These are phyloP conservation scores for Trichophyton schoenleinii DNA, from an alignment of 2,329 filamentous ascomycete genomes.

Conservation along the genomic window DNA sequence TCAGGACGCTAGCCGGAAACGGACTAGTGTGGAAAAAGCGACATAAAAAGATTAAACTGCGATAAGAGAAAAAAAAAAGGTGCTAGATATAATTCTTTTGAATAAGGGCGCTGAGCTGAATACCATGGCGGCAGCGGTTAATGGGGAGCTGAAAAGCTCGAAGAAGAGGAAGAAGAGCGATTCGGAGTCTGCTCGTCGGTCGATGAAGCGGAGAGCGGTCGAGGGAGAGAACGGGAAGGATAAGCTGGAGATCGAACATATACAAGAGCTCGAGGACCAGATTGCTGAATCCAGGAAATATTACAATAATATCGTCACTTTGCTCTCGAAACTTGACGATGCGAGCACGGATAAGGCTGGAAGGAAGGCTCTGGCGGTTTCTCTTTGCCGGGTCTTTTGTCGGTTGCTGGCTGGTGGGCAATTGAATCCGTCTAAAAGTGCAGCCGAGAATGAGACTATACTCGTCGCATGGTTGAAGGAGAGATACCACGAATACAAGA, in stretches of 20 bases:
- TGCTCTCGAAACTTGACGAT: conserved; percentile 49
- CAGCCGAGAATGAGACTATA: conserved; percentile 59
- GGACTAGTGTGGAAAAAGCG: neutral
- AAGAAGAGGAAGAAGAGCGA: conserved; percentile 30
- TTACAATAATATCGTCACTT: conserved; percentile 75
- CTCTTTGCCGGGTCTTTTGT: conserved; percentile 76
- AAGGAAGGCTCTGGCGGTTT: conserved; percentile 58
- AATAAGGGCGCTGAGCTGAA: neutral
- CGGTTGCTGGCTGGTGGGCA: conserved; percentile 63
- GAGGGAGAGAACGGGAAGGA: conserved; percentile 19
- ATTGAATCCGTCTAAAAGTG: conserved; percentile 51
- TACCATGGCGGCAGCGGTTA: neutral
- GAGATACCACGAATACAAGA: conserved; percentile 58
- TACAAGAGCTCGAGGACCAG: conserved; percentile 63
- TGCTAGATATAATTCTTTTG: neutral
- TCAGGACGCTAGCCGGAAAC: neutral
- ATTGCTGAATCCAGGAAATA: conserved; percentile 77
- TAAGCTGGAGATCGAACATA: conserved; percentile 43
- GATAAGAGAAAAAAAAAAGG: neutral
- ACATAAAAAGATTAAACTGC: neutral
- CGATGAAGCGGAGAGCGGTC: conserved; percentile 31
- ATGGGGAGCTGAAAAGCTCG: conserved; percentile 3
- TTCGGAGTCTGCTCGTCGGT: conserved; percentile 20
- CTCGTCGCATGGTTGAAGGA: conserved; percentile 69
- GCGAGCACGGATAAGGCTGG: conserved; percentile 29